Percentiles rank a stretch among this genome's conserved stretches.
phyloP scores from a whole-genome alignment of 2,329 filamentous ascomycete genomes.

The Arthrinium phaeospermum region DNA sequence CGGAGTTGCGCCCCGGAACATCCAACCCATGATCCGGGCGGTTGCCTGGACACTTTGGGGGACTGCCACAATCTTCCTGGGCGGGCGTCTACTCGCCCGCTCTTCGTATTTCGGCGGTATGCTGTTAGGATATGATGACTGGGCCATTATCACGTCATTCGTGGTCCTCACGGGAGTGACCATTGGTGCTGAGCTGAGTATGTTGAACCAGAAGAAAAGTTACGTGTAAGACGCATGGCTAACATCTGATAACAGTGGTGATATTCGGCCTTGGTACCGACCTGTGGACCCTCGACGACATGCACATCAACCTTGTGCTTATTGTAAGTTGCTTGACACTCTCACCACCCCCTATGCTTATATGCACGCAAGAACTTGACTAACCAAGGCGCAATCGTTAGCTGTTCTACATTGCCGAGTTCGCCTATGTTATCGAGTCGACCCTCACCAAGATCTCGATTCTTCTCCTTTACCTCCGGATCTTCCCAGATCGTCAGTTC shows the following conservation, averaged over 20 bases:
- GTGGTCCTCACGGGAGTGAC: slow-evolving; percentile 28
- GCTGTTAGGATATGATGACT: slow-evolving; percentile 32
- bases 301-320: slow-evolving; percentile 27
- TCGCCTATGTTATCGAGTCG: slow-evolving; percentile 25
- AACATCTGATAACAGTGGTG: slow-evolving; percentile 27
- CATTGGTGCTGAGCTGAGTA: slow-evolving; percentile 30
- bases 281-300: slow-evolving; percentile 29
- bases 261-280: slow-evolving; percentile 31
- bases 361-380: background rate
- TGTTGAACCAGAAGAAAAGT: background rate
- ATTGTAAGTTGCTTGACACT: slow-evolving; percentile 25
- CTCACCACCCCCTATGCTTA: no score
- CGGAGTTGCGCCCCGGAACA: slow-evolving; percentile 22
- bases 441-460: slow-evolving; percentile 25
- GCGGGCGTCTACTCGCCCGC: slow-evolving; percentile 28
- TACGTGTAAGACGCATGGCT: background rate
- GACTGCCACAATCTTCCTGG: slow-evolving; percentile 26
- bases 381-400: background rate
- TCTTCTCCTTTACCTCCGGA: slow-evolving; percentile 24
- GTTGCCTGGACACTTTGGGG: slow-evolving; percentile 28
- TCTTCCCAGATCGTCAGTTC: slow-evolving; percentile 24
- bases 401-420: slow-evolving; percentile 26
- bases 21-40: slow-evolving; percentile 23
- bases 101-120: slow-evolving; percentile 26
- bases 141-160: slow-evolving; percentile 32